Base-by-base conservation (phyloP, 1,284 basidiomycete genomes). In the Veloboletus limbatus region DNA sequence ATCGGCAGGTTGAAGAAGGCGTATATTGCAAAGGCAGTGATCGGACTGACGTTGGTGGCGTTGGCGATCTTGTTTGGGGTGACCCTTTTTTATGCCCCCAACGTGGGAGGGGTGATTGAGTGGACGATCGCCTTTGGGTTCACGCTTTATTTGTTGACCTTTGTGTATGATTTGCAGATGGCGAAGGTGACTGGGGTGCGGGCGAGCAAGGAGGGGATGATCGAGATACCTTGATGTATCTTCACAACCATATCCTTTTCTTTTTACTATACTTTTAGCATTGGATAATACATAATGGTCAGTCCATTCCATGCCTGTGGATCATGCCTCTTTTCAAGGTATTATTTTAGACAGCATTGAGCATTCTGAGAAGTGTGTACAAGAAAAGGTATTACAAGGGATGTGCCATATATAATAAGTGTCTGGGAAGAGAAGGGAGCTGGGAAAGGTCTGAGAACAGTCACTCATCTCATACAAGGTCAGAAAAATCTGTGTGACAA, bases 111-210 rank as follows among this genome's bases (percentile, higher is more conserved):
- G 8, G 64, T 88, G 41, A 57, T 89, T 3, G 87, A 89, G 62
- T 89, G 86, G 86, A 63, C 65, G 2, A 86, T 89, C 47, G 74
- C 77, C 2, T 82, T 88, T 50, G 79, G 82, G 8, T 88, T 81
- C 59, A 82, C 82, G 4, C 74, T 85, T 51, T 88, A 85, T 62
- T 65, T 88, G 31, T 66, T 85, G 45, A 82, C 82, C 0, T 88
- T 85, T 65, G 78, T 63, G 48, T 82, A 74, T 58, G 85, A 88
- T 60, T 69, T 87, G n/a, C 69, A 76, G 40, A 70, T 75, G 60
- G 72, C 77, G 4, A 77, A 76, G 53, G 74, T 72, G 45, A 62
- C 2, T 4, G 18, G 17, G 33, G 35, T 2, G 26, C 16, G 6
- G n/a, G 30, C 4, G 28, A 35, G 34, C 33, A 26, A 30, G 32